Percentiles rank a stretch among this genome's conserved stretches.
phyloP scores from a whole-genome alignment of 345 rosid genomes.

The Brassica napus region Da-Ae NC_063445.1:42304501-42305000 shows the following conservation, averaged over 20 bases:
- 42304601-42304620: neutral
- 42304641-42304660: neutral
- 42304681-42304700: neutral
- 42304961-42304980: neutral
- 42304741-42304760: neutral
- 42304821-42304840: neutral
- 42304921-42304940: neutral
- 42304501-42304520: neutral
- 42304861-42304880: neutral
- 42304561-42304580: neutral
- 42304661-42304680: too few relatives aligned
- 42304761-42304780: neutral
- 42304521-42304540: neutral
- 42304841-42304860: neutral
- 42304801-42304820: neutral
- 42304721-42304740: neutral
- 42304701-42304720: neutral
- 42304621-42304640: too few relatives aligned
- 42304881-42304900: neutral
- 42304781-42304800: neutral
- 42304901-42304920: neutral
- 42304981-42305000: neutral
- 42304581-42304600: neutral
- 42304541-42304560: neutral
- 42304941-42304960: neutral